Evolutionary conservation across 495 filamentous ascomycete genomes (phyloP).

Genomic region (Staphylotrichum tortipilum): DNA sequence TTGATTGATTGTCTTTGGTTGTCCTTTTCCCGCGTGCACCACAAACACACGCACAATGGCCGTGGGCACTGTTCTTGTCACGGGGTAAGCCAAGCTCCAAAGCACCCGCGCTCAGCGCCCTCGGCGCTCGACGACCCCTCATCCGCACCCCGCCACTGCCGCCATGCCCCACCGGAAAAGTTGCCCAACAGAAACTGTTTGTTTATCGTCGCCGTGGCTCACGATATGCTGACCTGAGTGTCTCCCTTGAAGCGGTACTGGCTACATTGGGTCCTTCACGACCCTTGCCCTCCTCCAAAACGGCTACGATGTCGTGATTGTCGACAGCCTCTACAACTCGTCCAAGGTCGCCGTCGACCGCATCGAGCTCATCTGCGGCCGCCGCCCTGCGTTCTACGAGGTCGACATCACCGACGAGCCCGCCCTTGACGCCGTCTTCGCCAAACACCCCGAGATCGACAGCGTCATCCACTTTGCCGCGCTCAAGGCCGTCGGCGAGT

Average conservation of each 20-base stretch:
- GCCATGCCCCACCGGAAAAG: conserved; percentile 4
- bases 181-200: too few relatives aligned
- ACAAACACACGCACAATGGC: conserved; percentile 44
- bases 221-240: conserved; percentile 16
- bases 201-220: too few relatives aligned
- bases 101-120: too few relatives aligned
- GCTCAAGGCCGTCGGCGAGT: conserved; percentile 97
- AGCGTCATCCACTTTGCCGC: conserved; percentile 98
- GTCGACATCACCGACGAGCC: conserved; percentile 80
- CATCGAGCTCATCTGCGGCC: conserved; percentile 87
- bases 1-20: neutral
- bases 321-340: conserved; percentile 95
- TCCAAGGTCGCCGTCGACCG: conserved; percentile 80
- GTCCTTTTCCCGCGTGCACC: too few relatives aligned
- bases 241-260: conserved; percentile 69
- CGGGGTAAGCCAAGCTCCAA: conserved; percentile 86
- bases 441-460: conserved; percentile 84
- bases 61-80: conserved; percentile 78
- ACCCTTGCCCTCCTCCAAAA: conserved; percentile 82
- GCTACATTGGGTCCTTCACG: conserved; percentile 99
- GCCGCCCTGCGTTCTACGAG: conserved; percentile 76
- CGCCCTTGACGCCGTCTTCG: conserved; percentile 78
- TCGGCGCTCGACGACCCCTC: neutral
- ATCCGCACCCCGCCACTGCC: conserved; percentile 4
- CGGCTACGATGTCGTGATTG: conserved; percentile 91